phyloP scores from a whole-genome alignment of 495 filamentous ascomycete genomes.

The Tuber indicum region DNA sequence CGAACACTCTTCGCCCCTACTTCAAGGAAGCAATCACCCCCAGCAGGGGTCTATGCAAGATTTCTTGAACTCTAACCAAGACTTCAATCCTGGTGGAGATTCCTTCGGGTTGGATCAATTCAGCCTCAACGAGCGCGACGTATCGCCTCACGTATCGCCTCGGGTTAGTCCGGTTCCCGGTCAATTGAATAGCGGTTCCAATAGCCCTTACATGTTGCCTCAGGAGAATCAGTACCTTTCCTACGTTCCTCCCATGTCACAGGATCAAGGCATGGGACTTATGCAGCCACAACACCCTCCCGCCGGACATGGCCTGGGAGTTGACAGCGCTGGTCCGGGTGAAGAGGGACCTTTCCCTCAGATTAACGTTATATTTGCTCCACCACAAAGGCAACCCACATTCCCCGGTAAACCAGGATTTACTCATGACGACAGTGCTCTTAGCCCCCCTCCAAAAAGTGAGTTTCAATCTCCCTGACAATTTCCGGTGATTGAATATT shows the following conservation, averaged over 20 bases:
- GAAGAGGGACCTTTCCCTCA: constrained; percentile 76
- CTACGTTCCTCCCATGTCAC: constrained; percentile 52
- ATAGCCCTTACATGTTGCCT: constrained; percentile 57
- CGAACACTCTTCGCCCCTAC: constrained; percentile 73
- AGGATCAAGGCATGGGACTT: constrained; percentile 48
- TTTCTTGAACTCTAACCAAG: constrained; percentile 57
- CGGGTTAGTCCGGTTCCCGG: constrained; percentile 29
- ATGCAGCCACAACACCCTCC: constrained; percentile 51
- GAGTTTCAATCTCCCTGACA: constrained; percentile 40
- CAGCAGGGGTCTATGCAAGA: constrained; percentile 62
- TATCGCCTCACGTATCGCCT: constrained; percentile 33
- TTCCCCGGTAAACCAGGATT: constrained; percentile 59
- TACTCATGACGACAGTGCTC: constrained; percentile 61
- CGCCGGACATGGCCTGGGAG: constrained; percentile 46
- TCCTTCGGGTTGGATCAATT: constrained; percentile 51
- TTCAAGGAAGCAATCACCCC: constrained; percentile 60
- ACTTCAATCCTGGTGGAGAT: constrained; percentile 24
- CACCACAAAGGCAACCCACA: constrained; percentile 58
- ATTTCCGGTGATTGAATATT: constrained; percentile 33
- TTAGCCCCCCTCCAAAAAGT: constrained; percentile 84
- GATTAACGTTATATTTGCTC: constrained; percentile 90
- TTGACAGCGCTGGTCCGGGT: constrained; percentile 58
- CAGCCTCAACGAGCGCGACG: constrained; percentile 64
- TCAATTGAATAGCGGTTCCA: constrained; percentile 48
- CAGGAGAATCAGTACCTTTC: constrained; percentile 56